These are phyloP conservation scores for Pterocarpus macrocarpus DNA, from an alignment of 306 rosid species.

Conservation along the genomic window DNA sequence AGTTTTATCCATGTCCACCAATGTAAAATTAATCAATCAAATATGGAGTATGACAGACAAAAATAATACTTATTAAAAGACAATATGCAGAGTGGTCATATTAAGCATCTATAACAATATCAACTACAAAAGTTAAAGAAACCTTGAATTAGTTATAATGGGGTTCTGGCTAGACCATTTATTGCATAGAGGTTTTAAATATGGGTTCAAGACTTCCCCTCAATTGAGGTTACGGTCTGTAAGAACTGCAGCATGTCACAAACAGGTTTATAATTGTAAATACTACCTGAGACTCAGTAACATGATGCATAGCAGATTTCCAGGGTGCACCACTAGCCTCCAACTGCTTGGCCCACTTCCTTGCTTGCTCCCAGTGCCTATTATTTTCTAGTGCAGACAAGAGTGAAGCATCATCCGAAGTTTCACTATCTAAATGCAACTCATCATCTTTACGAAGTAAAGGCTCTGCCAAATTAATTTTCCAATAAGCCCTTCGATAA, in stretches of 20 bases:
- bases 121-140: constrained; percentile 40
- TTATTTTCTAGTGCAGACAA: constrained; percentile 76
- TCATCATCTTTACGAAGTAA: constrained; percentile 69
- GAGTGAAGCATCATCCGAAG: constrained; percentile 90
- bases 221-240: constrained; percentile 7
- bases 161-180: constrained; percentile 26
- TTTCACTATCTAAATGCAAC: constrained; percentile 78
- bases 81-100: constrained; percentile 32
- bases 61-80: not conserved
- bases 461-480: constrained; percentile 94
- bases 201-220: constrained; percentile 35
- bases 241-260: constrained; percentile 37
- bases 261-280: constrained; percentile 46
- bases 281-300: constrained; percentile 93
- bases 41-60: constrained; percentile 27
- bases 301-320: constrained; percentile 88
- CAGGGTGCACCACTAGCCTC: constrained; percentile 84
- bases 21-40: constrained; percentile 36
- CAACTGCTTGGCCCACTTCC: constrained; percentile 97
- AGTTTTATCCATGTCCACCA: constrained; percentile 20
- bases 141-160: constrained; percentile 12
- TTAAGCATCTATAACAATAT: constrained; percentile 25
- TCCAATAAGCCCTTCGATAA: constrained; percentile 81
- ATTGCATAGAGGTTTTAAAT: constrained; percentile 27
- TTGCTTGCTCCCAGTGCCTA: constrained; percentile 97